Evolutionary conservation across 2,329 filamentous ascomycete genomes (phyloP).

Genomic region (Talaromyces funiculosus): DNA sequence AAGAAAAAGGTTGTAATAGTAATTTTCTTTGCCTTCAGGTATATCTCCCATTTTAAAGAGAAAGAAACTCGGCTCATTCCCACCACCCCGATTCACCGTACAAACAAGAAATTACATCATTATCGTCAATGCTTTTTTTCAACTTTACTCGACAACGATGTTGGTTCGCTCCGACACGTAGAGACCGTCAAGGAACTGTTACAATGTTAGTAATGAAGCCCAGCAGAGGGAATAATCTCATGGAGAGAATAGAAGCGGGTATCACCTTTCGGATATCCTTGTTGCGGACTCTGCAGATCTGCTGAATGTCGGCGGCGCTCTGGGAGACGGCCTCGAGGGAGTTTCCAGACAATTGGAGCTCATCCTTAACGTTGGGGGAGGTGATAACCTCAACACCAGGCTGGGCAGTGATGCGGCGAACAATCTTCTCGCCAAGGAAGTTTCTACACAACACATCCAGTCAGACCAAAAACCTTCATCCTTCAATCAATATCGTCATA

Average conservation of each 20-base stretch:
- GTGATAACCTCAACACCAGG: conserved; percentile 83
- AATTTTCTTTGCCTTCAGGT: conserved; percentile 11
- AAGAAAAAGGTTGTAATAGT: conserved; percentile 13
- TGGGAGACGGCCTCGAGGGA: conserved; percentile 96
- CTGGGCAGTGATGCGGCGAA: conserved; percentile 85
- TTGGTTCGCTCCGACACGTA: conserved; percentile 99
- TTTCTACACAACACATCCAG: conserved; percentile 53
- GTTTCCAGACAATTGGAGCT: conserved; percentile 90
- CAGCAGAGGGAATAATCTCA: neutral
- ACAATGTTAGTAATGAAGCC: conserved; percentile 15
- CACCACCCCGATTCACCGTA: conserved; percentile 7
- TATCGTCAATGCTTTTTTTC: conserved; percentile 15
- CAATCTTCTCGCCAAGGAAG: conserved; percentile 99
- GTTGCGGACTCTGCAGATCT: conserved; percentile 99
- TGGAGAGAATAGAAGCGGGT: conserved; percentile 18
- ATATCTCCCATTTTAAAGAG: conserved; percentile 14
- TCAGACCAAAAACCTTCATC: conserved; percentile 3
- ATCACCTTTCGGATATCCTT: conserved; percentile 99
- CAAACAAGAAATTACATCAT: conserved; percentile 21
- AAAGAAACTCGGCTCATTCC: conserved; percentile 1
- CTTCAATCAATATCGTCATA: no score
- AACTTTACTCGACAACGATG: conserved; percentile 61
- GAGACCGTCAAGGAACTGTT: conserved; percentile 97
- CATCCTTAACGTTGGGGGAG: conserved; percentile 93
- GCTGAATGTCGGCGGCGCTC: conserved; percentile 97